These are phyloP conservation scores for Solanum raphanifolium DNA, from an alignment of 257 asterid species.

Conservation along the genomic window DNA sequence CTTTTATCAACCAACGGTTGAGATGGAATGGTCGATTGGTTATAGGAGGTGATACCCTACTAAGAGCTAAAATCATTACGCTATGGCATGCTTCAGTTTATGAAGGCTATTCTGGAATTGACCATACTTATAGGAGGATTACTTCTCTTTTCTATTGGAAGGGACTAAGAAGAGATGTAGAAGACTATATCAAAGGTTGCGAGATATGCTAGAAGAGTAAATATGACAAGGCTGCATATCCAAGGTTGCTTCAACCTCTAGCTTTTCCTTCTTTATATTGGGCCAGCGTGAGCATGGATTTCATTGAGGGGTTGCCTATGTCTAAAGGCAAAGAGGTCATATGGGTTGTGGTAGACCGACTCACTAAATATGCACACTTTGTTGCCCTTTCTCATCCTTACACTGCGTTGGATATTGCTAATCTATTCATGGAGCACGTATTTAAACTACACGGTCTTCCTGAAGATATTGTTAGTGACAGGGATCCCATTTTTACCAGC, in stretches of 20 bases:
- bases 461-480: too few species aligned
- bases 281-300: background rate
- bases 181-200: background rate
- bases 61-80: background rate
- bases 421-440: background rate
- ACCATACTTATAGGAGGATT: background rate
- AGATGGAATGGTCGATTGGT: background rate
- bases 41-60: background rate
- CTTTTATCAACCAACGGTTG: background rate
- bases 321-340: background rate
- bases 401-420: background rate
- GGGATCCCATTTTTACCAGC: background rate
- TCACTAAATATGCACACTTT: background rate
- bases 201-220: background rate
- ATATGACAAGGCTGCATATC: background rate
- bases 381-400: background rate
- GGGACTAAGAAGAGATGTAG: background rate
- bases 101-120: background rate
- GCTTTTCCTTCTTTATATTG: background rate
- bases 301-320: background rate
- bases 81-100: background rate
- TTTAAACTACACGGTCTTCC: background rate
- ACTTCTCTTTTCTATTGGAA: background rate
- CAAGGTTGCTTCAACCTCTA: too few species aligned
- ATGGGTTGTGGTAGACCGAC: background rate